These are phyloP conservation scores for Artomyces pyxidatus DNA, from an alignment of 768 basidiomycete genomes.

Conservation along the genomic window DNA sequence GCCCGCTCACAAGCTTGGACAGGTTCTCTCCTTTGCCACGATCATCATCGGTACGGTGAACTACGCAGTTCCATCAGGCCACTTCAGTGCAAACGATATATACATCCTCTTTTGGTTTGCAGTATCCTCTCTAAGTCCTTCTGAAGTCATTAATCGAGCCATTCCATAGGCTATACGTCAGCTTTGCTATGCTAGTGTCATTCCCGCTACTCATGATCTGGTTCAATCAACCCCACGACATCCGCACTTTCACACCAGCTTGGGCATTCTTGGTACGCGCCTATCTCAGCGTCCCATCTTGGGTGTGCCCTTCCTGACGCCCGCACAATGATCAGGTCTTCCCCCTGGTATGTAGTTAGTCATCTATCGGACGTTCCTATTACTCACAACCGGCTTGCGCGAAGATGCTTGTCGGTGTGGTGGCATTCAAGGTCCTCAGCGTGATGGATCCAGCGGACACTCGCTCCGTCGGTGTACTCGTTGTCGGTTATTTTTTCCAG, in stretches of 20 bases:
- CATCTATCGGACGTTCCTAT: too few relatives aligned
- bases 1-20: not conserved
- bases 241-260: slow-evolving; percentile 30
- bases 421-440: slow-evolving; percentile 36
- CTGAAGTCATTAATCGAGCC: too few relatives aligned
- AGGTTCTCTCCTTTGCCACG: slow-evolving; percentile 42
- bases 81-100: slow-evolving; percentile 27
- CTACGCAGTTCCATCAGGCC: slow-evolving; percentile 33
- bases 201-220: slow-evolving; percentile 43
- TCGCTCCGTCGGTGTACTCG: slow-evolving; percentile 35
- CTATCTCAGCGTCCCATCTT: not conserved
- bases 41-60: slow-evolving; percentile 42
- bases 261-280: slow-evolving; percentile 31
- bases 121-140: too few relatives aligned
- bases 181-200: slow-evolving; percentile 29
- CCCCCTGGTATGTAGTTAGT: slow-evolving; percentile 23
- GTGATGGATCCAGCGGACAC: slow-evolving; percentile 29
- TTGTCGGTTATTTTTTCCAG: slow-evolving; percentile 41
- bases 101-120: slow-evolving; percentile 39
- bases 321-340: slow-evolving; percentile 28
- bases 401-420: slow-evolving; percentile 41
- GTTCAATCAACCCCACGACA: slow-evolving; percentile 40
- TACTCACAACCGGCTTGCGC: too few relatives aligned
- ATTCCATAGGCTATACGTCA: slow-evolving; percentile 32
- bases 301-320: not conserved